These are phyloP conservation scores for Sherardia arvensis DNA, from an alignment of 257 asterid species.

Conservation along the genomic window DNA sequence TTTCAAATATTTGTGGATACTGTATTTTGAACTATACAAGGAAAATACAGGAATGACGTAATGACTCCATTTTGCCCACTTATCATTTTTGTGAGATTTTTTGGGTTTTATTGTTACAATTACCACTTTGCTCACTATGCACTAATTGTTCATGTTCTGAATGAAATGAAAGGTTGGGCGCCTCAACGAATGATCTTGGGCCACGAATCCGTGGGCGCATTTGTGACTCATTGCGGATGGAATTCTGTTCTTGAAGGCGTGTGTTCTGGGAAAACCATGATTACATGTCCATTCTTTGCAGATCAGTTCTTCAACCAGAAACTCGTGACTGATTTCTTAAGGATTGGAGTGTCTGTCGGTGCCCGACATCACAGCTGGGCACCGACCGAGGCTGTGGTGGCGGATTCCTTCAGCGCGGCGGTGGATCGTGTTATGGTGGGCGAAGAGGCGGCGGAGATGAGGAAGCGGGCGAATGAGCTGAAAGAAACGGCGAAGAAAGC, in stretches of 20 bases:
- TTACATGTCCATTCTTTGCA: constrained; percentile 42
- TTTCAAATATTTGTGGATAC: too few species aligned
- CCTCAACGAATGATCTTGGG: constrained; percentile 46
- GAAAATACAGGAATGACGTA: too few species aligned
- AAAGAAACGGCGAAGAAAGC: constrained; percentile 38
- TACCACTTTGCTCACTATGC: too few species aligned
- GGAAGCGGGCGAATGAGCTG: constrained; percentile 17
- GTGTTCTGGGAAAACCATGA: constrained; percentile 36
- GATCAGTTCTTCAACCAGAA: constrained; percentile 47
- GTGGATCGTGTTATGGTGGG: constrained; percentile 22
- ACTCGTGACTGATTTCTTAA: constrained; percentile 22
- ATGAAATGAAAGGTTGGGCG: constrained; percentile 2
- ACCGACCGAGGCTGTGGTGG: constrained; percentile 13
- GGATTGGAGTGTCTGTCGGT: constrained; percentile 35
- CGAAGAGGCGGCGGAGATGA: constrained; percentile 25
- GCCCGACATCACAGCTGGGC: constrained; percentile 8
- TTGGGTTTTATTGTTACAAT: too few species aligned
- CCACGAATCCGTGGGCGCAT: constrained; percentile 27
- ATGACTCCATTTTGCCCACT: too few species aligned
- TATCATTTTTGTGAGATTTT: too few species aligned
- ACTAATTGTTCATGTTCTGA: too few species aligned
- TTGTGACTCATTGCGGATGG: constrained; percentile 57
- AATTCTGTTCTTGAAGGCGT: constrained; percentile 37
- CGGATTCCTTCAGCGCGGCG: constrained; percentile 23
- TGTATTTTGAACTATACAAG: too few species aligned